Conservation (phyloP, 257 asterid genomes). For the Avicennia marina region DNA sequence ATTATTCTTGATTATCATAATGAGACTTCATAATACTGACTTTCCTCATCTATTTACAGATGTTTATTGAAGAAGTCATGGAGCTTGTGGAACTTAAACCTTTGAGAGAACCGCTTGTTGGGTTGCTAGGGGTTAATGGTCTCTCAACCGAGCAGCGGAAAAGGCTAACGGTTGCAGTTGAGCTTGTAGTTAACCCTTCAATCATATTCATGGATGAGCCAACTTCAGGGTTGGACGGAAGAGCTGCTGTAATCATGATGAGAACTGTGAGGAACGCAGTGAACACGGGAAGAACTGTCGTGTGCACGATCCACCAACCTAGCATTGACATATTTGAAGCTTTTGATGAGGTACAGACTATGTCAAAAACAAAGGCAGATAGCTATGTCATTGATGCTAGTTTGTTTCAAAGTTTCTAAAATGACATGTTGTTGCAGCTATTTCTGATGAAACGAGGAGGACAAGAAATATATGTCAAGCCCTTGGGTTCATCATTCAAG, state of each 20-base stretch:
- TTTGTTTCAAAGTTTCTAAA: neutral
- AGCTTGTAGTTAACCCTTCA: slow-evolving; percentile 78
- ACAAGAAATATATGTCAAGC: slow-evolving; percentile 75
- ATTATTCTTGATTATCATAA: neutral
- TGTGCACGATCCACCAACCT: slow-evolving; percentile 85
- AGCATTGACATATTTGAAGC: slow-evolving; percentile 83
- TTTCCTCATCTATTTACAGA: slow-evolving; percentile 28
- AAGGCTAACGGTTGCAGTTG: slow-evolving; percentile 78
- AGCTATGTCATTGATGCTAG: no score
- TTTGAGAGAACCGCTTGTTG: slow-evolving; percentile 52
- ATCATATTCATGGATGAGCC: slow-evolving; percentile 88
- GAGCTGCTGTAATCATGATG: slow-evolving; percentile 90
- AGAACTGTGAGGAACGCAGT: slow-evolving; percentile 77
- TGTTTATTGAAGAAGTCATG: slow-evolving; percentile 76
- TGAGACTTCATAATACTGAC: neutral
- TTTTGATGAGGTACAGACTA: slow-evolving; percentile 74
- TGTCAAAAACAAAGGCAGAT: no score
- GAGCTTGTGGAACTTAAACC: slow-evolving; percentile 67
- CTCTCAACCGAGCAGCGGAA: slow-evolving; percentile 82
- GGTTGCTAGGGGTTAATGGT: slow-evolving; percentile 69
- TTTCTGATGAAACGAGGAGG: slow-evolving; percentile 76
- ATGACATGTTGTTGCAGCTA: slow-evolving; percentile 32
- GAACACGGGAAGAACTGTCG: slow-evolving; percentile 77
- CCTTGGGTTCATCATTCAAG: slow-evolving; percentile 53
- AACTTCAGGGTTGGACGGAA: slow-evolving; percentile 75